These are phyloP conservation scores for Pterula multifida DNA, from an alignment of 1,284 basidiomycete species.

Conservation along the genomic window DNA sequence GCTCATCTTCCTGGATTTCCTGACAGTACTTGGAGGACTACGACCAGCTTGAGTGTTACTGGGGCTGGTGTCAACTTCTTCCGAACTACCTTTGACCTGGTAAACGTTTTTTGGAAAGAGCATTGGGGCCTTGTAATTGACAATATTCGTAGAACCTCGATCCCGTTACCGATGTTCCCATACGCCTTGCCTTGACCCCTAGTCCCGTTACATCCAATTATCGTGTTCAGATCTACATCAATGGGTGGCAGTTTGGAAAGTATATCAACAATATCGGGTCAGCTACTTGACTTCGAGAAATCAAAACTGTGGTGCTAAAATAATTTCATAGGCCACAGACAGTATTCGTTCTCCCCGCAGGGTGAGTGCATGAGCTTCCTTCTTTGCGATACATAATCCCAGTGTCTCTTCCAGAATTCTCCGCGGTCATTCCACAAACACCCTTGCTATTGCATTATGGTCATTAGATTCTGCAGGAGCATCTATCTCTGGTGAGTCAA, in stretches of 20 bases:
- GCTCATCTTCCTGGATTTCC: slow-evolving; percentile 41
- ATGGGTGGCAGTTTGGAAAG: slow-evolving; percentile 39
- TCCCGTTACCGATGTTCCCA: slow-evolving; percentile 27
- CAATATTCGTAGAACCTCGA: slow-evolving; percentile 19
- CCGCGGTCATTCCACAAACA: slow-evolving; percentile 26
- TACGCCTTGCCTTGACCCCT: slow-evolving; percentile 31
- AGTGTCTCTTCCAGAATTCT: slow-evolving; percentile 21
- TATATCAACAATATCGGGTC: slow-evolving; percentile 39
- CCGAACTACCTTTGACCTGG: slow-evolving; percentile 33
- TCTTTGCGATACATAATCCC: not conserved
- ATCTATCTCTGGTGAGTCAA: slow-evolving; percentile 20
- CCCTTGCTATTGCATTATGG: slow-evolving; percentile 34
- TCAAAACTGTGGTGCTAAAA: not conserved
- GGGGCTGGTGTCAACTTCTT: slow-evolving; percentile 40
- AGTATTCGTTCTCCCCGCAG: slow-evolving; percentile 32
- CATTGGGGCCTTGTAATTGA: not conserved
- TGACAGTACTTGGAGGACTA: slow-evolving; percentile 26
- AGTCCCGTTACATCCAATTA: slow-evolving; percentile 31
- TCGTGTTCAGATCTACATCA: slow-evolving; percentile 37
- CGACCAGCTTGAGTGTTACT: slow-evolving; percentile 24
- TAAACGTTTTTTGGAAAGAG: slow-evolving; percentile 18
- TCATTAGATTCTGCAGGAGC: slow-evolving; percentile 29
- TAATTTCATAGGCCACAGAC: slow-evolving; percentile 27
- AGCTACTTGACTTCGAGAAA: slow-evolving; percentile 4
- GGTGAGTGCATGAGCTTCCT: slow-evolving; percentile 21